Evolutionary conservation across 345 rosid species (phyloP).

Genomic region (Citrus sp.): DNA sequence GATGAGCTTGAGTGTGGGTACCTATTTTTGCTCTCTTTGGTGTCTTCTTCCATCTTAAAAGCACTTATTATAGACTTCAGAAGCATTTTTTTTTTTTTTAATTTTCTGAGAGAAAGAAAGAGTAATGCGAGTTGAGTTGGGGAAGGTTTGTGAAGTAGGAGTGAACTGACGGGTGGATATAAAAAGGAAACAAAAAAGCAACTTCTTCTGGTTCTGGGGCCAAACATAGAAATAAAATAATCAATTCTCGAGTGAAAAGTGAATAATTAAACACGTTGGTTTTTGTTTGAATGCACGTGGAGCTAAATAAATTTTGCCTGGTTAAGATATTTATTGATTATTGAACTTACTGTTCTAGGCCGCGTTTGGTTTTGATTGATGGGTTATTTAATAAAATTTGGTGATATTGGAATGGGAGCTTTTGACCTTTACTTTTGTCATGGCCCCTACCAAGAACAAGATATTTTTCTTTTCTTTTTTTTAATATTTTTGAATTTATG

Average conservation of each 20-base stretch:
- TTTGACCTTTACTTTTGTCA: too few relatives aligned
- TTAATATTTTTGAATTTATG: too few relatives aligned
- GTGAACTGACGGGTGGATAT: background rate
- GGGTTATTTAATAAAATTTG: too few relatives aligned
- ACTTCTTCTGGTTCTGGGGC: background rate
- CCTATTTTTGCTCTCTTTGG: background rate
- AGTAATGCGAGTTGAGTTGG: background rate
- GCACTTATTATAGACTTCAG: slow-evolving; percentile 7
- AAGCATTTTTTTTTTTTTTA: background rate
- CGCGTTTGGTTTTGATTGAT: slow-evolving; percentile 2
- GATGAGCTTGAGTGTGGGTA: background rate
- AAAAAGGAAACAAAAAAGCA: background rate
- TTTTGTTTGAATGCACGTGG: slow-evolving; percentile 14
- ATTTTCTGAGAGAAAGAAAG: background rate
- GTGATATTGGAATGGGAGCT: too few relatives aligned
- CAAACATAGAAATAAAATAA: background rate
- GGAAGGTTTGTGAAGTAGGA: background rate
- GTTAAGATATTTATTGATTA: too few relatives aligned
- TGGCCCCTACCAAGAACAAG: too few relatives aligned
- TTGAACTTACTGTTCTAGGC: background rate
- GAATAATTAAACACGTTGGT: background rate
- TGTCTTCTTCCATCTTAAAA: slow-evolving; percentile 9
- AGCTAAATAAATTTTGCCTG: background rate
- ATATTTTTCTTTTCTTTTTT: too few relatives aligned
- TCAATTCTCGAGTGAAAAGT: background rate